Evolutionary conservation across 2,329 filamentous ascomycete species (phyloP).

Genomic region (Colletotrichum gloeosporioides): DNA sequence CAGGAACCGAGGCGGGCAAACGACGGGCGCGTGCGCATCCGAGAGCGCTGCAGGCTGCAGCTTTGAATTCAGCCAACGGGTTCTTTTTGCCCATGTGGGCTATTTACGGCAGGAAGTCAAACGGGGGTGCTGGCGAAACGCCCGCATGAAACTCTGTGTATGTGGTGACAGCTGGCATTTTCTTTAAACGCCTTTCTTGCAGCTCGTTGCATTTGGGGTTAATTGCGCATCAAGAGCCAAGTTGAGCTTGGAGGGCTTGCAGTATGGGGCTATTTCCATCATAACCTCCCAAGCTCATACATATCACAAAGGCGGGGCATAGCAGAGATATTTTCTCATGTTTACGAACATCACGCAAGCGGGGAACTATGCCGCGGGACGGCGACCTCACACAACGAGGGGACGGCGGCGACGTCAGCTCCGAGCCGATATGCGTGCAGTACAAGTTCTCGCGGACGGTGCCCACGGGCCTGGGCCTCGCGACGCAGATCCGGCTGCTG

Average conservation of each 20-base stretch:
- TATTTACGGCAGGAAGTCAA: background rate
- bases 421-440: background rate
- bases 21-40: background rate
- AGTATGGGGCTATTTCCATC: background rate
- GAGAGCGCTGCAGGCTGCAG: background rate
- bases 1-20: background rate
- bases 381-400: background rate
- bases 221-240: background rate
- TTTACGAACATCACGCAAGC: background rate
- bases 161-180: background rate
- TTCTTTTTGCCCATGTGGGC: background rate
- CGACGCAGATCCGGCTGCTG: background rate
- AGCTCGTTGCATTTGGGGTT: background rate
- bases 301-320: background rate
- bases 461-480: background rate
- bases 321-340: background rate
- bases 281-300: background rate
- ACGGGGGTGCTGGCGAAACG: background rate
- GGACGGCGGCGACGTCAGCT: background rate
- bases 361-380: background rate
- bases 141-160: background rate
- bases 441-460: slow-evolving; percentile 8
- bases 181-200: background rate
- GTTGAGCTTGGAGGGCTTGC: background rate
- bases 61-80: background rate